Conservation (phyloP, 805 yeast species). For the Candida mattraensis region DNA sequence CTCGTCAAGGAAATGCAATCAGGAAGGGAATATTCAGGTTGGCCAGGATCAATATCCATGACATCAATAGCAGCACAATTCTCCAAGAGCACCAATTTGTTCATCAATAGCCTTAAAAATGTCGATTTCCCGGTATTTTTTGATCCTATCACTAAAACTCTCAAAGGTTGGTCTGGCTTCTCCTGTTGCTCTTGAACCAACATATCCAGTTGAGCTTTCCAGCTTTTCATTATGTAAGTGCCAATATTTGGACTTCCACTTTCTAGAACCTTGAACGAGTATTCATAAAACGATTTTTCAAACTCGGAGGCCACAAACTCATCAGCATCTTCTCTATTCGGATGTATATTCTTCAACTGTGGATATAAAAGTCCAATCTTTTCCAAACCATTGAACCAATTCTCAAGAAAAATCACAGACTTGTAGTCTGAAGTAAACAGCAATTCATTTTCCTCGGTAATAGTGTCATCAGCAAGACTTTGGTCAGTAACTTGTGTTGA, state of each 20-base stretch:
- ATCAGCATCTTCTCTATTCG: slow-evolving; percentile 16
- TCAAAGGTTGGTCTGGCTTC: slow-evolving; percentile 6
- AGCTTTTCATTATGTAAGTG: slow-evolving; percentile 24
- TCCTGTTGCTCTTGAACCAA: slow-evolving; percentile 15
- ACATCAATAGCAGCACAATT: slow-evolving; percentile 40
- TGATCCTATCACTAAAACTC: slow-evolving; percentile 53
- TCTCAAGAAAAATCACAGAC: slow-evolving; percentile 41
- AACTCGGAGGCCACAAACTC: slow-evolving; percentile 14
- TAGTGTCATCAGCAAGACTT: slow-evolving; percentile 28
- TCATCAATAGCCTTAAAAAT: slow-evolving; percentile 52
- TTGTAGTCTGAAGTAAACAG: slow-evolving; percentile 40
- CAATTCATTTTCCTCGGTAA: slow-evolving; percentile 37
- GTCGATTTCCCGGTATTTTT: slow-evolving; percentile 87
- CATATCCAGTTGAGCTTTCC: slow-evolving; percentile 24
- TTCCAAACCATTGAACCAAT: slow-evolving; percentile 44
- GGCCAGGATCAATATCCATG: slow-evolving; percentile 87
- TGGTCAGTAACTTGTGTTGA: slow-evolving; percentile 40
- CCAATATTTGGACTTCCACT: slow-evolving; percentile 30
- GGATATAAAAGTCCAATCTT: slow-evolving; percentile 43
- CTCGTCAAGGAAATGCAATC: slow-evolving; percentile 61
- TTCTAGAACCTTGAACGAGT: slow-evolving; percentile 39
- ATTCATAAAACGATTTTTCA: slow-evolving; percentile 30
- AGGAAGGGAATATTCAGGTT: slow-evolving; percentile 74
- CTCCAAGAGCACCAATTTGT: slow-evolving; percentile 39
- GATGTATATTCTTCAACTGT: slow-evolving; percentile 45